These are phyloP conservation scores for Leishmania turanica DNA, from an alignment of 208 protist genomes.

Conservation along the genomic window DNA sequence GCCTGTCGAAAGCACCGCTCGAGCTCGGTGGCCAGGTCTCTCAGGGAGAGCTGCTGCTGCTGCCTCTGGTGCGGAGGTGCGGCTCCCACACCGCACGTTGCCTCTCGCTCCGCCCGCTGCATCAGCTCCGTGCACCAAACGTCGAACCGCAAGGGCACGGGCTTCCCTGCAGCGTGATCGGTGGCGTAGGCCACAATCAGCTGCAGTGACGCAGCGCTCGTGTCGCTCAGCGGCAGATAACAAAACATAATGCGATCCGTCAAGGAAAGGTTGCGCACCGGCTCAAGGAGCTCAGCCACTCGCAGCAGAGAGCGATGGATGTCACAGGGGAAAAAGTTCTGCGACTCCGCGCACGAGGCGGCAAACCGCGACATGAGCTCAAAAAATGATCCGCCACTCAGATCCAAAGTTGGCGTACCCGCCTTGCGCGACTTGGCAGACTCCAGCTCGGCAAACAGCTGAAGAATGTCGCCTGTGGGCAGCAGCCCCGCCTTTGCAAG, in stretches of 20 bases:
- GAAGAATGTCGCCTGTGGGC: conserved; percentile 73
- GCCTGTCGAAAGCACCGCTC: conserved; percentile 64
- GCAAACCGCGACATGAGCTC: conserved; percentile 46
- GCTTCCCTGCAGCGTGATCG: conserved; percentile 47
- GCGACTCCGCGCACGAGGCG: conserved; percentile 30
- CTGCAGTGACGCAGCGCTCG: conserved; percentile 38
- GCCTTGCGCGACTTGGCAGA: conserved; percentile 5
- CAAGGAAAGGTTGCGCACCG: conserved; percentile 45
- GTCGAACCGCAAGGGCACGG: conserved; percentile 54
- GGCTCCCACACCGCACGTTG: not conserved
- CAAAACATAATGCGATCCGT: conserved; percentile 78
- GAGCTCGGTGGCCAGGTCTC: conserved; percentile 20
- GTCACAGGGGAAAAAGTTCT: conserved; percentile 77
- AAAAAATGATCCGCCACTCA: conserved; percentile 30
- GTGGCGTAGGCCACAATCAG: conserved; percentile 55
- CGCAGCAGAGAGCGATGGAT: conserved; percentile 68
- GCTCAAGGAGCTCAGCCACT: conserved; percentile 60
- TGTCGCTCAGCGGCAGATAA: conserved; percentile 74
- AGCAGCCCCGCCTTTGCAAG: conserved; percentile 65
- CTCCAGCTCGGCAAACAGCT: conserved; percentile 66
- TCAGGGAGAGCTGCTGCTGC: not conserved
- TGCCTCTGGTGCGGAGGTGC: not conserved
- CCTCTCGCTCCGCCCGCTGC: not conserved
- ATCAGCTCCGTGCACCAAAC: conserved; percentile 25
- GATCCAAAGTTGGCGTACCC: not conserved